These are phyloP conservation scores for Yamadazyma oceani DNA, from an alignment of 1,139 yeast species.

Conservation along the genomic window DNA sequence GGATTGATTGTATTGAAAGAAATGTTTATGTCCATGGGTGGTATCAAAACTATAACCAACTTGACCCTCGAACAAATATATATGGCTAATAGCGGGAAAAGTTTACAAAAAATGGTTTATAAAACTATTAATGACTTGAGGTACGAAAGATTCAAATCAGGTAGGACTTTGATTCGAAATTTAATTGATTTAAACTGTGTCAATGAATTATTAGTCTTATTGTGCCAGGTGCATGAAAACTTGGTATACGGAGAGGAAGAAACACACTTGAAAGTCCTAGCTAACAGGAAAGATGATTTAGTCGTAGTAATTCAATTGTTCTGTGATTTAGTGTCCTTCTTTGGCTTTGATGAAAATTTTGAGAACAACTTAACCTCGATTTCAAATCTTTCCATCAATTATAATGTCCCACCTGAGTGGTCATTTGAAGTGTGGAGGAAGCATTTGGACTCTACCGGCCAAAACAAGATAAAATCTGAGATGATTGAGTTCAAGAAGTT, in stretches of 20 bases:
- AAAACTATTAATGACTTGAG: conserved; percentile 63
- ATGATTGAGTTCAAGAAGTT: background rate
- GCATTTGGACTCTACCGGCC: conserved; percentile 22
- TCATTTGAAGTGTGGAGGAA: conserved; percentile 81
- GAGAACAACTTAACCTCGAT: conserved; percentile 42
- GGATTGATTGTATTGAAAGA: conserved; percentile 73
- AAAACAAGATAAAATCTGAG: conserved; percentile 1
- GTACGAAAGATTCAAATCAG: conserved; percentile 48
- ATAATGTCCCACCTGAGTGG: conserved; percentile 62
- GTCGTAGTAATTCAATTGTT: conserved; percentile 64
- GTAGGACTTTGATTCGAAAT: conserved; percentile 49
- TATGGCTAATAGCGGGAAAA: conserved; percentile 64
- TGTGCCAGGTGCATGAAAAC: conserved; percentile 52
- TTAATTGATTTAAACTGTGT: conserved; percentile 48
- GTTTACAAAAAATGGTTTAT: conserved; percentile 57
- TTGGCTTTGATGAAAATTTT: conserved; percentile 40
- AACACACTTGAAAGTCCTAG: conserved; percentile 66
- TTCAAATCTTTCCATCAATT: conserved; percentile 45
- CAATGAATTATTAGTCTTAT: conserved; percentile 64
- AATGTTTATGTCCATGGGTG: conserved; percentile 74
- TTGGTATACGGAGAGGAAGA: conserved; percentile 43
- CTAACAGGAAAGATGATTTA: conserved; percentile 73
- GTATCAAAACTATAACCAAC: conserved; percentile 68
- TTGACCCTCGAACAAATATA: conserved; percentile 66
- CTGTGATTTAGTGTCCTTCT: conserved; percentile 57